Percentiles rank a stretch among this genome's conserved stretches.
phyloP scores from a whole-genome alignment of 306 rosid species.

The Begonia loranthoides region DNA sequence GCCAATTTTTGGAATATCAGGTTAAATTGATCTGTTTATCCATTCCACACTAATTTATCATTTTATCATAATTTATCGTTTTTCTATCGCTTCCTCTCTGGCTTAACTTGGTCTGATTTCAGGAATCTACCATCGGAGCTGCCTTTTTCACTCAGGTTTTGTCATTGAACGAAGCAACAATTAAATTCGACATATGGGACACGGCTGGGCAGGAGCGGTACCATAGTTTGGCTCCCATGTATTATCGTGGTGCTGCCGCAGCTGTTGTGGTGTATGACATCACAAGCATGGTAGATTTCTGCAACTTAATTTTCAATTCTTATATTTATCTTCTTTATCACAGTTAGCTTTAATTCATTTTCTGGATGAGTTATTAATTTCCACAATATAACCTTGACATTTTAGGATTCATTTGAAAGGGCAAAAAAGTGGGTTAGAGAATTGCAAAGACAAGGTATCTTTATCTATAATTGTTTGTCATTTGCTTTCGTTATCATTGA shows the following conservation, averaged over 20 bases:
- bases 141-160: conserved; percentile 81
- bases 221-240: conserved; percentile 97
- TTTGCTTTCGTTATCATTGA: no score
- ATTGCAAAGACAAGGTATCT: conserved; percentile 72
- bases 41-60: not conserved
- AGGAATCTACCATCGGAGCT: conserved; percentile 94
- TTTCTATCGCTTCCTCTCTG: not conserved
- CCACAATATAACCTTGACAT: not conserved
- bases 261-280: conserved; percentile 73
- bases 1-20: conserved; percentile 79
- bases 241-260: conserved; percentile 86
- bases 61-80: not conserved
- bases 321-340: no score
- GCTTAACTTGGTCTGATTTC: not conserved
- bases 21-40: conserved; percentile 12
- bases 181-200: conserved; percentile 91
- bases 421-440: conserved; percentile 84
- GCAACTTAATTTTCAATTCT: not conserved
- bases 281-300: conserved; percentile 34
- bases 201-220: conserved; percentile 89
- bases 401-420: conserved; percentile 58
- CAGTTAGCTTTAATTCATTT: no score
- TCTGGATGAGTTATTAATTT: no score
- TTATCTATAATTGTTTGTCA: not conserved
- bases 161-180: conserved; percentile 62